Conservation (phyloP, 139 green algal genomes). For the Auxenochlorella pyrenoidosa region DNA sequence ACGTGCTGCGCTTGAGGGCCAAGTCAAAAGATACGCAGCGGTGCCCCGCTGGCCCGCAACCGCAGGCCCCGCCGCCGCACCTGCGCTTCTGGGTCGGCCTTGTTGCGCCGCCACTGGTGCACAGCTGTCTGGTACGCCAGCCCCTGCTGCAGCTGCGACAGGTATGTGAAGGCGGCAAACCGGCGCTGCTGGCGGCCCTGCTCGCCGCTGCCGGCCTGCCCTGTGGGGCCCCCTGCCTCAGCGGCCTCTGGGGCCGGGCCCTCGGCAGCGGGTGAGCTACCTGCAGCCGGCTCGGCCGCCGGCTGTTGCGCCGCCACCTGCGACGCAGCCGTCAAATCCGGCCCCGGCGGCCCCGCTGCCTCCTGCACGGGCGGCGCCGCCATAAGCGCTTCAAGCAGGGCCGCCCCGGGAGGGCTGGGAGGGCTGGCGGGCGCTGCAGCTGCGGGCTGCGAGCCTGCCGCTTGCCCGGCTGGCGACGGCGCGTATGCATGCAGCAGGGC, state of each 20-base stretch:
- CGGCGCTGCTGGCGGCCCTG: constrained; percentile 1
- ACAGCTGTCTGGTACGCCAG: constrained; percentile 76
- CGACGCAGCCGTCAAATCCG: too few species aligned
- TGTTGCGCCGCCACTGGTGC: constrained; percentile 67
- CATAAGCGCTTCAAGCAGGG: too few species aligned
- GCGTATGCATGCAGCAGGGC: background rate
- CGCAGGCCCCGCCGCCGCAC: background rate
- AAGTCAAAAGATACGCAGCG: too few species aligned
- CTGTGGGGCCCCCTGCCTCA: background rate
- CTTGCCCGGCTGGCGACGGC: background rate
- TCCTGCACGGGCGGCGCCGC: too few species aligned
- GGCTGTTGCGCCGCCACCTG: too few species aligned
- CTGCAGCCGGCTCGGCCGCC: too few species aligned
- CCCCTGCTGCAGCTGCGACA: constrained; percentile 72
- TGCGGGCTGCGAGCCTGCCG: background rate
- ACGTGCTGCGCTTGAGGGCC: too few species aligned
- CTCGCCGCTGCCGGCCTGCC: background rate
- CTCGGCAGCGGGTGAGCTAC: too few species aligned
- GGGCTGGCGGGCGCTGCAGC: background rate
- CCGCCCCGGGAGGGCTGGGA: too few species aligned
- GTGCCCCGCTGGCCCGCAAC: background rate
- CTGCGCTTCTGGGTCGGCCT: constrained; percentile 50
- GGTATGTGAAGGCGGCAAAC: constrained; percentile 56
- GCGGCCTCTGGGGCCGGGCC: background rate
- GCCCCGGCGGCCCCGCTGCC: too few species aligned